phyloP scores from a whole-genome alignment of 108 stramenopile genomes.

The Cyclotella choctawhatcheeana region DNA sequence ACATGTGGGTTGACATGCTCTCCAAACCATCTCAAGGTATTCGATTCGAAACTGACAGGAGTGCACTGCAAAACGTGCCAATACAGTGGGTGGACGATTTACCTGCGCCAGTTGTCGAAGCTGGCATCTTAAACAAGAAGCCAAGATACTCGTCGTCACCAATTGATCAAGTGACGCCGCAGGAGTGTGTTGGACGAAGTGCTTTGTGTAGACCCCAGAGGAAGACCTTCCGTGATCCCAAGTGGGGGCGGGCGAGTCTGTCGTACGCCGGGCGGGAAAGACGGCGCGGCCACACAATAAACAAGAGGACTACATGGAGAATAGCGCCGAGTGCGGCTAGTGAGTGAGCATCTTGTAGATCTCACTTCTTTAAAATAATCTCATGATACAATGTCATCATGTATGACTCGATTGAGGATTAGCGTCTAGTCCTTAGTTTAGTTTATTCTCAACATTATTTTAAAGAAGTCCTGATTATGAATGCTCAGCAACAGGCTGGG shows the following conservation, averaged over 20 bases:
- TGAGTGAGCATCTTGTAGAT: no score
- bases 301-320: neutral
- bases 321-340: no score
- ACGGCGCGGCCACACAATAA: neutral
- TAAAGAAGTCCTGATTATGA: no score
- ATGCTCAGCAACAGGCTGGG: no score
- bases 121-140: no score
- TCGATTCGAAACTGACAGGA: neutral
- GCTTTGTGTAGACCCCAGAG: neutral
- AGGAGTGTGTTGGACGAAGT: constrained; percentile 5
- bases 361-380: neutral
- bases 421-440: no score
- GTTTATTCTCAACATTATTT: no score
- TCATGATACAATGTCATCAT: neutral
- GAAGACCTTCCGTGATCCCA: neutral
- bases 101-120: no score
- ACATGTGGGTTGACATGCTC: constrained; percentile 51
- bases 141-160: neutral
- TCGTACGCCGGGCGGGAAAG: neutral
- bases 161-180: neutral
- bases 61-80: neutral
- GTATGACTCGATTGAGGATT: no score
- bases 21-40: constrained; percentile 47
- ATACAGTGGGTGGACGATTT: neutral
- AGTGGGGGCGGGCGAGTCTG: no score